Conservation (phyloP, 202 grass and related monocot species). For the Zoysia matrella region DNA sequence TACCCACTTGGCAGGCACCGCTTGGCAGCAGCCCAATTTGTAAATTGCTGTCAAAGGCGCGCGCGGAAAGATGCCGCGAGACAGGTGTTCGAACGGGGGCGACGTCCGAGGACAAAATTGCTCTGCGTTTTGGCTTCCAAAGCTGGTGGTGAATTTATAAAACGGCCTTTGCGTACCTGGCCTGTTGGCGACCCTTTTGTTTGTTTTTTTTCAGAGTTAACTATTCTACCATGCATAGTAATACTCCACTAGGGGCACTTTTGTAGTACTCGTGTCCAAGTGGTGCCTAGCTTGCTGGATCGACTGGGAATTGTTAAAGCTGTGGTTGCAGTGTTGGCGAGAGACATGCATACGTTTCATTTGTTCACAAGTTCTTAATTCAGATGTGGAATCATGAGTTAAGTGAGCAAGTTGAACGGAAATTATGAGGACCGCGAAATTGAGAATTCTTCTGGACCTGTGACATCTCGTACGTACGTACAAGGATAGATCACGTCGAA, state of each 20-base stretch:
- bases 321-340: neutral
- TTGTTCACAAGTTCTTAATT: neutral
- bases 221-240: neutral
- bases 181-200: slow-evolving; percentile 33
- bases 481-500: slow-evolving; percentile 27
- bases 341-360: neutral
- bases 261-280: neutral
- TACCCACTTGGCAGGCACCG: slow-evolving; percentile 44
- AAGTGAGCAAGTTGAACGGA: neutral
- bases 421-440: neutral
- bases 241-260: neutral
- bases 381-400: neutral
- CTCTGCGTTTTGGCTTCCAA: slow-evolving; percentile 36
- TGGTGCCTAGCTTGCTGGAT: slow-evolving; percentile 38
- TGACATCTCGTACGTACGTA: neutral
- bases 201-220: neutral
- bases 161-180: slow-evolving; percentile 46
- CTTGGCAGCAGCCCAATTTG: slow-evolving; percentile 1
- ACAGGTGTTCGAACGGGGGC: slow-evolving; percentile 54
- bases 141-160: slow-evolving; percentile 22
- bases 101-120: slow-evolving; percentile 45
- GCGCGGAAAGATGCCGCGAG: slow-evolving; percentile 48
- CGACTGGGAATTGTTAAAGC: neutral
- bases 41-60: slow-evolving; percentile 42
- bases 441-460: neutral